Evolutionary conservation across 495 filamentous ascomycete genomes (phyloP).

Genomic region (Hypoxylon subgilvum): DNA sequence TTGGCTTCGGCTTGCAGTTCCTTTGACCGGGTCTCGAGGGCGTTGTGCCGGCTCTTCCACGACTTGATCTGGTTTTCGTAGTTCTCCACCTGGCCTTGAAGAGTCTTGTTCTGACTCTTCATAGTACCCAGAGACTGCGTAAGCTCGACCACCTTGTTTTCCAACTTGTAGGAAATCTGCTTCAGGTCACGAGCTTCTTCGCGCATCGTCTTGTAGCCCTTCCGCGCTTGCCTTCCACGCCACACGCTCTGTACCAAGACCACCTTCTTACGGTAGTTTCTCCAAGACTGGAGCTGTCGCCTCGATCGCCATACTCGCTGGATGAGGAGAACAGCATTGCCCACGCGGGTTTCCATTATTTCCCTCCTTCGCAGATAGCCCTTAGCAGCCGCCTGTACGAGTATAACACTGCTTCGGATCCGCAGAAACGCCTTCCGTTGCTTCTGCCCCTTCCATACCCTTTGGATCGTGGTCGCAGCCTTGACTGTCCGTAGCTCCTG

Average conservation of each 20-base stretch:
- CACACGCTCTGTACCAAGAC: slow-evolving; percentile 91
- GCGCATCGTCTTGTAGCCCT: slow-evolving; percentile 83
- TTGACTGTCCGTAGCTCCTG: slow-evolving; percentile 81
- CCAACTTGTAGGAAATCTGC: slow-evolving; percentile 97
- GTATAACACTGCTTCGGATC: slow-evolving; percentile 80
- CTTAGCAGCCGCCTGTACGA: slow-evolving; percentile 86
- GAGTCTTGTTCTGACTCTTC: slow-evolving; percentile 88
- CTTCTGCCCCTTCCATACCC: slow-evolving; percentile 90
- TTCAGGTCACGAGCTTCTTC: slow-evolving; percentile 97
- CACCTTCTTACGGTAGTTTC: slow-evolving; percentile 85
- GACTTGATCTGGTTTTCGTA: slow-evolving; percentile 95
- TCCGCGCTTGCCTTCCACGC: slow-evolving; percentile 83
- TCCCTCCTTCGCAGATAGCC: slow-evolving; percentile 85
- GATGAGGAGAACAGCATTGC: slow-evolving; percentile 89
- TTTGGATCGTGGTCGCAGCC: slow-evolving; percentile 91
- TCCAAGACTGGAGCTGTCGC: slow-evolving; percentile 78
- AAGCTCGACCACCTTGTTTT: slow-evolving; percentile 98
- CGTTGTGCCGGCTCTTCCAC: slow-evolving; percentile 88
- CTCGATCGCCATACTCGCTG: slow-evolving; percentile 88
- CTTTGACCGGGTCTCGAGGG: slow-evolving; percentile 86
- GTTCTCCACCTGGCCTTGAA: slow-evolving; percentile 88
- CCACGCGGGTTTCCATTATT: slow-evolving; percentile 90
- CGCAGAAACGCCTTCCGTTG: slow-evolving; percentile 76
- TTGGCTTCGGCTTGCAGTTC: slow-evolving; percentile 96
- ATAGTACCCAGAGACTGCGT: slow-evolving; percentile 91